Evolutionary conservation across 768 basidiomycete genomes (phyloP).

Genomic region (Lactifluus subvellereus): DNA sequence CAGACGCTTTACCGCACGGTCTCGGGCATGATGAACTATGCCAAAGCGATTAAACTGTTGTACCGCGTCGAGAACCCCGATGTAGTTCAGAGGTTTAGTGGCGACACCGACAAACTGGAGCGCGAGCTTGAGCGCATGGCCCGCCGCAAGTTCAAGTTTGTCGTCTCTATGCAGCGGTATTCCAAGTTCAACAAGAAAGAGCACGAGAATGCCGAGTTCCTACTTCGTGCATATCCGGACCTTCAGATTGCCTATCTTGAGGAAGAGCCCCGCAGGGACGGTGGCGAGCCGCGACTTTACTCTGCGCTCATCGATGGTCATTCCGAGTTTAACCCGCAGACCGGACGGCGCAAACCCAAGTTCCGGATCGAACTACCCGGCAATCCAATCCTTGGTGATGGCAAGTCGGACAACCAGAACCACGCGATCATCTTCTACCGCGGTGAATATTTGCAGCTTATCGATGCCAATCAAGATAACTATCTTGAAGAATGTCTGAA

Average conservation of each 20-base stretch:
- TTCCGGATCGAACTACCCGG: conserved; percentile 98
- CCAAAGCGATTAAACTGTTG: conserved; percentile 97
- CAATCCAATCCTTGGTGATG: conserved; percentile 98
- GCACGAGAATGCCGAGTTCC: conserved; percentile 97
- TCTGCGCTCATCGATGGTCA: conserved; percentile 97
- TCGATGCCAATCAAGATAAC: conserved; percentile 99
- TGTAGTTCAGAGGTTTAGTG: conserved; percentile 94
- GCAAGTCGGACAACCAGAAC: conserved; percentile 99
- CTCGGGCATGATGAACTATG: conserved; percentile 99
- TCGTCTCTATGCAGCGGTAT: conserved; percentile 99
- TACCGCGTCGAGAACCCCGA: conserved; percentile 99
- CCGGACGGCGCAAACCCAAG: conserved; percentile 86
- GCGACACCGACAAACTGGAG: conserved; percentile 95
- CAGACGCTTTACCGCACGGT: conserved; percentile 99
- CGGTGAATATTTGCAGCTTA: conserved; percentile 97
- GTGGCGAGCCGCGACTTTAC: conserved; percentile 91
- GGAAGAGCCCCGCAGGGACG: conserved; percentile 94
- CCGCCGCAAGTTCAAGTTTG: conserved; percentile 96
- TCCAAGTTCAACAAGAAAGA: conserved; percentile 99
- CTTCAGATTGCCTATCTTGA: conserved; percentile 98
- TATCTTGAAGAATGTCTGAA: conserved; percentile 99
- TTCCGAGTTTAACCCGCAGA: conserved; percentile 89
- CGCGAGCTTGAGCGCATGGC: conserved; percentile 97
- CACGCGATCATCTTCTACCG: conserved; percentile 99
- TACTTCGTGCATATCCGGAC: conserved; percentile 96